Conservation (phyloP, 83 land plant genomes). For the Picea abies region DNA sequence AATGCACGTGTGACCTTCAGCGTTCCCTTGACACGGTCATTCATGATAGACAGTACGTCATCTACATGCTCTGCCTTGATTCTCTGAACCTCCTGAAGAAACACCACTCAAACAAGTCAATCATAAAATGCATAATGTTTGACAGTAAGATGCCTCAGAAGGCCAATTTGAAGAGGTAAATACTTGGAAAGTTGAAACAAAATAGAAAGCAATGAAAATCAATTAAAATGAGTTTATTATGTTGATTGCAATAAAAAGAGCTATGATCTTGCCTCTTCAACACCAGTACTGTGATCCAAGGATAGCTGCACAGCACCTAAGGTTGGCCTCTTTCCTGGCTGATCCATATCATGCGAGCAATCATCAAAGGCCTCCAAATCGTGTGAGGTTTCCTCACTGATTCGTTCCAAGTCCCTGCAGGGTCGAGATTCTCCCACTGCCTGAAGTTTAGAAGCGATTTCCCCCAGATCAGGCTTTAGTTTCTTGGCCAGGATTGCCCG, state of each 20-base stretch:
- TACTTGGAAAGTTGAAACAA: too few relatives aligned
- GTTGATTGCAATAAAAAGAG: not conserved
- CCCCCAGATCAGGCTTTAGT: slow-evolving; percentile 48
- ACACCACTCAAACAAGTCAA: too few relatives aligned
- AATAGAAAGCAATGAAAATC: too few relatives aligned
- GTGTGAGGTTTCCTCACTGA: slow-evolving; percentile 43
- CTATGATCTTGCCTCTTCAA: slow-evolving; percentile 42
- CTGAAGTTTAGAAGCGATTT: slow-evolving; percentile 25
- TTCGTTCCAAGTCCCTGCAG: slow-evolving; percentile 59
- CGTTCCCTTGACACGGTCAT: too few relatives aligned
- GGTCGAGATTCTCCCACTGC: not conserved
- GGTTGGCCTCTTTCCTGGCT: slow-evolving; percentile 21
- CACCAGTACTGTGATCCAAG: slow-evolving; percentile 69
- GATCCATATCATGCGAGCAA: slow-evolving; percentile 27
- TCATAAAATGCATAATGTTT: too few relatives aligned
- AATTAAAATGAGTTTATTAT: not conserved
- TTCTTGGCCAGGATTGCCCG: slow-evolving; percentile 81
- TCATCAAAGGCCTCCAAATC: slow-evolving; percentile 41
- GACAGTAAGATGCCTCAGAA: too few relatives aligned
- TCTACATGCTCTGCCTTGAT: too few relatives aligned
- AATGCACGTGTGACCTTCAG: too few relatives aligned
- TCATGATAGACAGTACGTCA: too few relatives aligned
- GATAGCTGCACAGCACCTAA: slow-evolving; percentile 66
- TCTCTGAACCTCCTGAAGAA: too few relatives aligned
- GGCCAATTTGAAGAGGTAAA: too few relatives aligned